Evolutionary conservation across 2,329 filamentous ascomycete genomes (phyloP).

Genomic region (Cercospora beticola): DNA sequence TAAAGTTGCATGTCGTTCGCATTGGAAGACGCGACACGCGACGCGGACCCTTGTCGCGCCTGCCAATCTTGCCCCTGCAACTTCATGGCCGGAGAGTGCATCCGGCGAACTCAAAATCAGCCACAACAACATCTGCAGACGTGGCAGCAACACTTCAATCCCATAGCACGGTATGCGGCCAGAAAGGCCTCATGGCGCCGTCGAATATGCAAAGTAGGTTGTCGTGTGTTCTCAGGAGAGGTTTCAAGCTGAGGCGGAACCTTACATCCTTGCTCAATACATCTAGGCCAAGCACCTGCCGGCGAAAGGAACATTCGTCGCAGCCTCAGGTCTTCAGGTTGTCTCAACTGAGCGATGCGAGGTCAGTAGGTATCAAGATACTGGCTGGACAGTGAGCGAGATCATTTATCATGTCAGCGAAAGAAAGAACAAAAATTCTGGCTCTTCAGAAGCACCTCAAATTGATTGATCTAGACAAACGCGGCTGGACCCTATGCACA

Average conservation of each 20-base stretch:
- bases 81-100: not conserved
- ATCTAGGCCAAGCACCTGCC: too few relatives aligned
- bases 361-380: not conserved
- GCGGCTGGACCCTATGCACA: too few relatives aligned
- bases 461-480: too few relatives aligned
- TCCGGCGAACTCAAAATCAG: not conserved
- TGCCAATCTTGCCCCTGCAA: not conserved
- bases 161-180: too few relatives aligned
- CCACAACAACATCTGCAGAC: not conserved
- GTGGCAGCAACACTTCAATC: not conserved
- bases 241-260: not conserved
- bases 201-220: too few relatives aligned
- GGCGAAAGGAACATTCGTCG: too few relatives aligned
- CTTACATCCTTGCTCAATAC: not conserved
- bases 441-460: too few relatives aligned
- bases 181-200: too few relatives aligned
- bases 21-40: slow-evolving; percentile 4
- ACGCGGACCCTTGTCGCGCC: not conserved
- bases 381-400: not conserved
- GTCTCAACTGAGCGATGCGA: too few relatives aligned
- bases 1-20: not conserved
- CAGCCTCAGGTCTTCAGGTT: too few relatives aligned
- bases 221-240: too few relatives aligned
- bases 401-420: not conserved
- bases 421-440: too few relatives aligned